Base-by-base conservation (phyloP, 1,284 basidiomycete genomes). In the Cryptococcus jaspeensis region DNA sequence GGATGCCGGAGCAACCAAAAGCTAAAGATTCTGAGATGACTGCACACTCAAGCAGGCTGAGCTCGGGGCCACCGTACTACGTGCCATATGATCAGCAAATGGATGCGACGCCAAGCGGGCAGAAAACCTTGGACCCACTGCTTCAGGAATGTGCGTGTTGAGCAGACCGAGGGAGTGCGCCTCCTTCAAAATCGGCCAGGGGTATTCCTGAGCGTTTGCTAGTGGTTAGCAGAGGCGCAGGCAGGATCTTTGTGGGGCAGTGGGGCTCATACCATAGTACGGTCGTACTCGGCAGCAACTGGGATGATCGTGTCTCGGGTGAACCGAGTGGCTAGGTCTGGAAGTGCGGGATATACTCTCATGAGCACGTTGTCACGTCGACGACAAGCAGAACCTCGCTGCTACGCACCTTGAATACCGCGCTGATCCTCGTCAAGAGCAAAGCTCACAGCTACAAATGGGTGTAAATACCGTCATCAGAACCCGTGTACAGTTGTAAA, bases 1-100 rank as follows among this genome's bases (percentile, higher is more conserved):
- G 81, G 16, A 83, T 80, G 35, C 82, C 82, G 0, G 81, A 78
- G 65, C 82, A 83, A 1, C 82, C 82, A 58, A 72, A 83, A 1
- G 81, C 81, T 20, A 84, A 71, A 45, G 71, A 65, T 58, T 79
- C 75, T 1, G 80, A 80, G 32, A 81, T 80, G 28, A 83, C 65
- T 8, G 80, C 77, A 45, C 79, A 81, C 48, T 81, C 79, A 25
- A 82, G 55, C 20, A 83, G 69, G 5, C 79, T 77, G 2, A 83
- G 73, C 2, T 80, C 81, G 0, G 81, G 76, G 7, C 82, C 81
- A 28, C 82, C 81, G 67, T 81, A 83, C 75, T 81, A n/a, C n/a
- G n/a, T n/a, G 44, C 8, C n/a, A 6, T 2, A 37, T 43, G n/a
- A 18, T 62, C 32, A 45, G 43, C 9, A 35, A 28, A 35, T 41